Base-by-base conservation (phyloP, 2,329 filamentous ascomycete species). In the Paracorniculantispora psalliotae region DNA sequence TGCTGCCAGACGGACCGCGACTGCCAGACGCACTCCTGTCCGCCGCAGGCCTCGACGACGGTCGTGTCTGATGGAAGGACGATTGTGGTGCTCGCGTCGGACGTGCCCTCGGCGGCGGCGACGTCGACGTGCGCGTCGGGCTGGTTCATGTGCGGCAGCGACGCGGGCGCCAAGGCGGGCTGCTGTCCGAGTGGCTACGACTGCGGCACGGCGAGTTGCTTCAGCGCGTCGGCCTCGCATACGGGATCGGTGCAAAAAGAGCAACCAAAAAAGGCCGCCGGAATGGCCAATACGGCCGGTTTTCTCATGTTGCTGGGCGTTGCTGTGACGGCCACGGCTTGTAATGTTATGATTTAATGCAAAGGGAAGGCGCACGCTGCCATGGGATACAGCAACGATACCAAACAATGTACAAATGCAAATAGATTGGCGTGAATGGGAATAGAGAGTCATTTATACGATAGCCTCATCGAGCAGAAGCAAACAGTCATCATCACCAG, bases 1-100 rank as follows among this genome's bases (percentile, higher is more conserved):
- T 97, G 93, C 76, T 97, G 93, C 75, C 89, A 89, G 59, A 92
- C 91, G 0, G 92, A 91, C 2, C 85, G 92, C 21, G 83, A 96
- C 74, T 97, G 93, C 74, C 84, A 88, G 61, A 88, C 86, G 0
- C 90, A 89, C 0, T 90, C 88, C 7, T 97, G 93, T 67, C 89
- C 90, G 0, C 73, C 83, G 0, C 75, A 79, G 0, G 67, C 79
- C 0, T 71, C 73, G 2, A 89, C 86, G 0, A 89, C 86, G 1
- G 83, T 92, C 2, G 74, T 92, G 2, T 82, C 80, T 1, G 79
- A 86, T 62, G 89, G 87, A 7, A 79, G 83, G 2, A 96, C 91
- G 0, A 77, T 96, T 28, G 86, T 88, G 1, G 84, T 90, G 17
- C 87, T 86, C 1, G 78, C 76, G 0, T 75, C 71, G 2, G 76